Evolutionary conservation across 1,139 yeast species (phyloP).

Genomic region (Pneumocystis sp.): DNA sequence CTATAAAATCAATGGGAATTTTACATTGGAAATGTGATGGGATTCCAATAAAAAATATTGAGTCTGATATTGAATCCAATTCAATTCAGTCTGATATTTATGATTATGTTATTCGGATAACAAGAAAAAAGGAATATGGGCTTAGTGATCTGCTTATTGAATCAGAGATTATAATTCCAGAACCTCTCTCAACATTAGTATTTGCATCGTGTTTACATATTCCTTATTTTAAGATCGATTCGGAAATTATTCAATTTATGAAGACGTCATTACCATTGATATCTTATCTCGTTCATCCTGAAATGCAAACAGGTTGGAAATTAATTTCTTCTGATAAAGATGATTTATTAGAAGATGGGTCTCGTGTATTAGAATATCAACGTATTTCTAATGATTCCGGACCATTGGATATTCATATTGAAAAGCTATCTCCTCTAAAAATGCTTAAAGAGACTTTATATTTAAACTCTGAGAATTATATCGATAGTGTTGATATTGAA

Average conservation of each 20-base stretch:
- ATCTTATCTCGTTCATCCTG: neutral
- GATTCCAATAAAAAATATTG: neutral
- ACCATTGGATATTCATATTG: neutral
- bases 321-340: neutral
- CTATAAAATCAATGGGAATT: neutral
- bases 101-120: neutral
- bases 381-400: neutral
- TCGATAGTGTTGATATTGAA: neutral
- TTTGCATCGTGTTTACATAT: neutral
- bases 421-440: neutral
- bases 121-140: neutral
- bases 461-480: neutral
- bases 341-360: neutral
- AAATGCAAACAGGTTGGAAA: neutral
- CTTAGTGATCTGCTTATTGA: neutral
- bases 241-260: neutral
- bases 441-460: neutral
- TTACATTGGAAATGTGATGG: neutral
- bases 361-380: neutral
- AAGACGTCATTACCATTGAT: neutral
- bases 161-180: neutral
- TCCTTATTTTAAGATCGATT: neutral
- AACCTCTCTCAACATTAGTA: neutral
- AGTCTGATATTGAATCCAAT: neutral
- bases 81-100: neutral